Conservation (phyloP, 2,329 filamentous ascomycete genomes). For the Polytolypa hystricis region DNA sequence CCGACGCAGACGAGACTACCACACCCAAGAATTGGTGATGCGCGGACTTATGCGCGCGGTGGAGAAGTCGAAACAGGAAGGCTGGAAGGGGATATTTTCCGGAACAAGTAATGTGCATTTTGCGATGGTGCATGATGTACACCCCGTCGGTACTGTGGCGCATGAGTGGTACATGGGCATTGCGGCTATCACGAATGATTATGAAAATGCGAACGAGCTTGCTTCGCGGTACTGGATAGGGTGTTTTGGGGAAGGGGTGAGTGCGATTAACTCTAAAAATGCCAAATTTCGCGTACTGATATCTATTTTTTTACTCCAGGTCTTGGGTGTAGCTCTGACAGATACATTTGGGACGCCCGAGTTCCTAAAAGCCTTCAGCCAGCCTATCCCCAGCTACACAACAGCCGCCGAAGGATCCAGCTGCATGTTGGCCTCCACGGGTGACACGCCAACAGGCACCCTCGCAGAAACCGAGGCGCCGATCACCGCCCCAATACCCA, state of each 20-base stretch:
- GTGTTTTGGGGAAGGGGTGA: conserved; percentile 69
- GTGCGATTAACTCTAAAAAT: conserved; percentile 10
- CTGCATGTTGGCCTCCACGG: conserved; percentile 29
- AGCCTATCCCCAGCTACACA: conserved; percentile 44
- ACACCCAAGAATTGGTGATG: conserved; percentile 87
- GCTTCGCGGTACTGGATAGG: conserved; percentile 81
- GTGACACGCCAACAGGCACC: conserved; percentile 27
- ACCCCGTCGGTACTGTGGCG: conserved; percentile 79
- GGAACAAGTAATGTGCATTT: conserved; percentile 96
- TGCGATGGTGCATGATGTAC: conserved; percentile 80
- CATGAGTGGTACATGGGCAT: conserved; percentile 99
- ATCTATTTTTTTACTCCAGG: conserved; percentile 24
- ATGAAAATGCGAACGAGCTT: conserved; percentile 70
- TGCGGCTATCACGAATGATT: conserved; percentile 79
- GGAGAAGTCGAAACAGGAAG: conserved; percentile 54
- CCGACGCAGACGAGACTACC: conserved; percentile 78
- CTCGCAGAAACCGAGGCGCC: conserved; percentile 30
- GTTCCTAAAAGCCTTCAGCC: conserved; percentile 75
- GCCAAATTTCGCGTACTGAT: conserved; percentile 1
- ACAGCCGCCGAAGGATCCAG: conserved; percentile 30
- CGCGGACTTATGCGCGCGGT: conserved; percentile 71
- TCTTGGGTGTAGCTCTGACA: conserved; percentile 79
- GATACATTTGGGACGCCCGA: conserved; percentile 91
- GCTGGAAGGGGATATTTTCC: conserved; percentile 60
- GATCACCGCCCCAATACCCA: conserved; percentile 32